These are phyloP conservation scores for Sclerotinia trifoliorum DNA, from an alignment of 2,329 filamentous ascomycete genomes.

Conservation along the genomic window DNA sequence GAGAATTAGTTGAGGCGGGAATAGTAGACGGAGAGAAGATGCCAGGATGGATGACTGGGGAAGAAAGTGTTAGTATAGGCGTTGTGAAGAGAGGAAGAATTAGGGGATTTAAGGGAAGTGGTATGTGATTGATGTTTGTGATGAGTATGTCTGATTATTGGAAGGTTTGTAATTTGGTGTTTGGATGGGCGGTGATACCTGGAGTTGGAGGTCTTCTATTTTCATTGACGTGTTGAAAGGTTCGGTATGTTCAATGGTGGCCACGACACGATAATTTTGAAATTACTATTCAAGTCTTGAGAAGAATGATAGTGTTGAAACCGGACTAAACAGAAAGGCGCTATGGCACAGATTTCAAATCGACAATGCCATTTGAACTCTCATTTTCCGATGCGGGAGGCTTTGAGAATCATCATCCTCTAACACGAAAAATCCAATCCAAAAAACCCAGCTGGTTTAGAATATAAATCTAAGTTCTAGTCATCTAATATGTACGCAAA, in stretches of 20 bases:
- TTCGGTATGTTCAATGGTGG: neutral
- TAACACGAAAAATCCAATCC: neutral
- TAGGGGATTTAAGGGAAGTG: conserved; percentile 55
- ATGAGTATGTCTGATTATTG: conserved; percentile 1
- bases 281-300: neutral
- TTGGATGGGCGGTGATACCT: conserved; percentile 12
- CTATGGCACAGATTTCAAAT: neutral
- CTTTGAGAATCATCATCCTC: too few species aligned
- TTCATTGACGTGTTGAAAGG: neutral
- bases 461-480: neutral
- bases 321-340: too few species aligned
- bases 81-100: conserved; percentile 67
- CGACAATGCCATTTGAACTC: neutral
- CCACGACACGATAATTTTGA: too few species aligned
- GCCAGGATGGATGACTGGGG: conserved; percentile 90
- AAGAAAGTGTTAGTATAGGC: conserved; percentile 75
- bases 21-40: conserved; percentile 73
- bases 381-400: neutral
- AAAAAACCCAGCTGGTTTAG: neutral
- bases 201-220: neutral
- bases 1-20: conserved; percentile 73
- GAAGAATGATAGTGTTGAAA: neutral
- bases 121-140: conserved; percentile 31
- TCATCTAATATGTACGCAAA: neutral
- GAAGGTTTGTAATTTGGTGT: neutral